Evolutionary conservation across 371 early-diverging fungal genomes (phyloP).

Genomic region (Mortierella sp.): DNA sequence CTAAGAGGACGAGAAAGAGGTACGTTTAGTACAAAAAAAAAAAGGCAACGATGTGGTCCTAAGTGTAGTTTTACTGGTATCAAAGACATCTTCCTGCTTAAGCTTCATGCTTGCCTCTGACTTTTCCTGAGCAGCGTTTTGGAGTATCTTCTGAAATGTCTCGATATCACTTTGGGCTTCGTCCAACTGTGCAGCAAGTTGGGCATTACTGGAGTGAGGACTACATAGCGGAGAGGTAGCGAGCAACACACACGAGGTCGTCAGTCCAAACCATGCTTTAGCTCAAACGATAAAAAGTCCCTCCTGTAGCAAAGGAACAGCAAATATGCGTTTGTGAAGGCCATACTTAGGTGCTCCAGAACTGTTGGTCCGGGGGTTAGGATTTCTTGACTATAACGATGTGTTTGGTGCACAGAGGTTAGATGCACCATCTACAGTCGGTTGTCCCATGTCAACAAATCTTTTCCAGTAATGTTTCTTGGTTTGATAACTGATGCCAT

Average conservation of each 20-base stretch:
- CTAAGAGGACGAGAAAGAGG: slow-evolving; percentile 1
- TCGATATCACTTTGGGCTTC: slow-evolving; percentile 47
- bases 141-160: slow-evolving; percentile 42
- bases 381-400: slow-evolving; percentile 23
- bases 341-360: slow-evolving; percentile 23
- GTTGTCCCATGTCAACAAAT: too few relatives aligned
- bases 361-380: slow-evolving; percentile 13
- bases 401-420: too few relatives aligned
- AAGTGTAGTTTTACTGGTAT: too few relatives aligned
- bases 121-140: slow-evolving; percentile 48
- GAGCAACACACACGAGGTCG: not conserved
- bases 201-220: slow-evolving; percentile 48
- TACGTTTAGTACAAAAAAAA: too few relatives aligned
- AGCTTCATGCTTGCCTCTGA: slow-evolving; percentile 27
- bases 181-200: slow-evolving; percentile 41
- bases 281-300: too few relatives aligned
- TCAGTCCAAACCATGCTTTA: too few relatives aligned
- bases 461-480: too few relatives aligned
- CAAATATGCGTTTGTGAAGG: too few relatives aligned
- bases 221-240: not conserved
- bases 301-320: too few relatives aligned
- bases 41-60: too few relatives aligned
- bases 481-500: slow-evolving; percentile 5
- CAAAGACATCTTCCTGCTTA: too few relatives aligned
- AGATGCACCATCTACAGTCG: too few relatives aligned